Conservation (phyloP, 2,329 filamentous ascomycete species). For the Botryosphaeria dothidea region DNA sequence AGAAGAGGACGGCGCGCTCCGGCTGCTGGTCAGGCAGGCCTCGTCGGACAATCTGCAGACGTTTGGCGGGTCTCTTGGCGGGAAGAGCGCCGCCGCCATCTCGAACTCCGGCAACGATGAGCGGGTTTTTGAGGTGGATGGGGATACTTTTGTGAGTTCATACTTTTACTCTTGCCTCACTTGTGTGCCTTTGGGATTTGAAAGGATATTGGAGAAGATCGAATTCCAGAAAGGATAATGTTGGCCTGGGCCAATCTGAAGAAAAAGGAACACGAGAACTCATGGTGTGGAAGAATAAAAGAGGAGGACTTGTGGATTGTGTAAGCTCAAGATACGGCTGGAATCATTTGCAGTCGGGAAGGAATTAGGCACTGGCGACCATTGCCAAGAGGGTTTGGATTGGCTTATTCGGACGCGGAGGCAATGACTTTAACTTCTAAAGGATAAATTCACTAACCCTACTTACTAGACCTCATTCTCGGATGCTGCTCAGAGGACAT, state of each 20-base stretch:
- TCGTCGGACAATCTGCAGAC: constrained; percentile 19
- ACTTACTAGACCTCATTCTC: constrained; percentile 1
- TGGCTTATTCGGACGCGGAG: background rate
- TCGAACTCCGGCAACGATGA: constrained; percentile 42
- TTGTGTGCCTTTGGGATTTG: background rate
- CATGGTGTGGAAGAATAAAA: no score
- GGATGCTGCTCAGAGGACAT: constrained; percentile 18
- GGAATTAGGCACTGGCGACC: no score
- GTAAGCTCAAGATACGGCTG: no score
- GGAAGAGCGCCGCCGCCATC: constrained; percentile 50
- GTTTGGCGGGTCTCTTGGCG: constrained; percentile 48
- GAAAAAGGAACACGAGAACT: no score
- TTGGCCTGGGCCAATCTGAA: no score
- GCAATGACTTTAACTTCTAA: background rate
- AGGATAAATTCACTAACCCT: background rate
- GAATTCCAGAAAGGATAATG: no score
- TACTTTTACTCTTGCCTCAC: background rate
- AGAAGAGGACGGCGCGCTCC: background rate
- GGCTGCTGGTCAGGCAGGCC: background rate
- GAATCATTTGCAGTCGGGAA: no score
- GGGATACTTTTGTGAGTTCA: constrained; percentile 14
- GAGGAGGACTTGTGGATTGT: no score
- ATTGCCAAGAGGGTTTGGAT: no score
- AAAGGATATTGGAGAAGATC: background rate
- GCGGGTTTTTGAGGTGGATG: constrained; percentile 3